Conservation (phyloP, 2,329 filamentous ascomycete genomes). For the Drechslera avenae region DNA sequence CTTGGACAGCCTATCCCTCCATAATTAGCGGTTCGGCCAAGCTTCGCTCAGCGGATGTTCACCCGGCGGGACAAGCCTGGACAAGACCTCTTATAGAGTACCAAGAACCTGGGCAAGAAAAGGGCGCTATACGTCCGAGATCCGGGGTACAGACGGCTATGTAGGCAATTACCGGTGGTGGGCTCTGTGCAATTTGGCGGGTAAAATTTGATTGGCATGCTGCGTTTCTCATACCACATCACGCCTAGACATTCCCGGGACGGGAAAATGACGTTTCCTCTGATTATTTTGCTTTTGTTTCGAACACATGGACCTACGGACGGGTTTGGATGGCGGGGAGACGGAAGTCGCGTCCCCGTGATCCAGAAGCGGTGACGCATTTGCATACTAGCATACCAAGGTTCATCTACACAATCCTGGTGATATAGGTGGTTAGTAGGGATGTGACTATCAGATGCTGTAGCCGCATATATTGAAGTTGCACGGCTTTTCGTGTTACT, state of each 20-base stretch:
- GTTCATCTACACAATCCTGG: neutral
- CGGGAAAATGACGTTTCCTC: conserved; percentile 5
- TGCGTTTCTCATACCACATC: conserved; percentile 3
- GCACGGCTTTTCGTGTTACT: too few relatives aligned
- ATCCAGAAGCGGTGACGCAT: conserved; percentile 1
- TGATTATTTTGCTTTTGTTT: conserved; percentile 1
- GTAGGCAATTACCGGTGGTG: conserved; percentile 3
- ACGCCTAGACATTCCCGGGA: conserved; percentile 13
- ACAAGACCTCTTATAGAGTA: conserved; percentile 28
- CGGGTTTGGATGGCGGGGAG: conserved; percentile 2
- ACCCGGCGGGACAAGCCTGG: conserved; percentile 35
- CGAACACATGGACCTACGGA: neutral
- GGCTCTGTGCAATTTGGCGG: conserved; percentile 12
- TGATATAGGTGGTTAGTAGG: neutral
- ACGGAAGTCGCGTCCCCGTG: conserved; percentile 4
- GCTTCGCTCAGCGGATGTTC: conserved; percentile 20
- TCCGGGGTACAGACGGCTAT: conserved; percentile 24
- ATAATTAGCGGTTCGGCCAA: conserved; percentile 18
- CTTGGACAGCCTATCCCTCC: conserved; percentile 1
- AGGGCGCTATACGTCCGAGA: conserved; percentile 11
- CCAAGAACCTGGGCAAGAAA: conserved; percentile 23
- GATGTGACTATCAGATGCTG: too few relatives aligned
- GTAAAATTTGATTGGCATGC: conserved; percentile 20
- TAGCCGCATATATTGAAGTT: too few relatives aligned
- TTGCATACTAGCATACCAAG: neutral